A percentile compares a stretch with the other conserved stretches of the same genome.
Evolutionary conservation across 768 basidiomycete genomes (phyloP).

Genomic region (Sporobolomyces pararoseus): DNA sequence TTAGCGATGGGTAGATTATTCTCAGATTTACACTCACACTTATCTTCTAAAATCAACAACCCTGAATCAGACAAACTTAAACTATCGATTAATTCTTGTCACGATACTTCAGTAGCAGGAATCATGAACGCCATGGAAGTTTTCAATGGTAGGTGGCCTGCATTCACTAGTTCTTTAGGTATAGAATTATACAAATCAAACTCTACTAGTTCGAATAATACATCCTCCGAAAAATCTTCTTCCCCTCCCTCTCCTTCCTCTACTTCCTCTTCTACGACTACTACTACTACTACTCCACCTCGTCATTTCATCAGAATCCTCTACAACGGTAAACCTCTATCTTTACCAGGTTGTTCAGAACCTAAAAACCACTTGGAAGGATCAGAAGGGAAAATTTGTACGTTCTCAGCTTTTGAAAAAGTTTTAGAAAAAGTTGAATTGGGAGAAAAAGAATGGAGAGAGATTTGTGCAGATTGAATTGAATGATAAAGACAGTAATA

Average conservation of each 20-base stretch:
- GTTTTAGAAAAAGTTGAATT: slow-evolving; percentile 17
- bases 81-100: slow-evolving; percentile 56
- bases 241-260: background rate
- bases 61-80: slow-evolving; percentile 53
- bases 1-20: slow-evolving; percentile 75
- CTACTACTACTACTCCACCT: background rate
- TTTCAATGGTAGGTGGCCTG: slow-evolving; percentile 34
- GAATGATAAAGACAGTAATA: too few species aligned
- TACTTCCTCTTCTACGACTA: background rate
- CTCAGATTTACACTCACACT: slow-evolving; percentile 60
- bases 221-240: background rate
- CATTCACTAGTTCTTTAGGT: slow-evolving; percentile 12
- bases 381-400: slow-evolving; percentile 18
- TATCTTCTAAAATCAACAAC: slow-evolving; percentile 60
- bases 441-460: slow-evolving; percentile 20
- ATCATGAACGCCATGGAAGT: slow-evolving; percentile 39
- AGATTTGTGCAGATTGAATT: slow-evolving; percentile 16
- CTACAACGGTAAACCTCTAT: slow-evolving; percentile 23
- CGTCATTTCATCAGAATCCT: slow-evolving; percentile 32
- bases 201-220: too few species aligned
- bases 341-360: slow-evolving; percentile 14
- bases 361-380: slow-evolving; percentile 23
- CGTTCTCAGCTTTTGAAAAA: slow-evolving; percentile 25
- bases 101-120: slow-evolving; percentile 47
- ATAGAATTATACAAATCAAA: slow-evolving; percentile 13